Evolutionary conservation across 106 monocot species (phyloP), one percentile per base, ranked within the genome.

Genomic region (Phalaenopsis equestris): DNA sequence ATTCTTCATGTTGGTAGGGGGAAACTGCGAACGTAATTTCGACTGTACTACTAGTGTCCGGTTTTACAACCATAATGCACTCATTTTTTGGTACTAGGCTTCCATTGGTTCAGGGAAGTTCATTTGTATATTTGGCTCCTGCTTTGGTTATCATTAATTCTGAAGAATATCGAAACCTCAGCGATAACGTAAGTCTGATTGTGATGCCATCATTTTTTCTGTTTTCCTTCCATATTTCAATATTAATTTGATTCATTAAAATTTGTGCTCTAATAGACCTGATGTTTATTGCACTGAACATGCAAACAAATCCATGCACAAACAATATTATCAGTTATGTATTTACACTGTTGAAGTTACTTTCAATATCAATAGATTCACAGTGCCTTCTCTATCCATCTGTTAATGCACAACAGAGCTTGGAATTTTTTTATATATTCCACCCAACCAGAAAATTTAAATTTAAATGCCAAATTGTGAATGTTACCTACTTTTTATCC

Each of bases 91-190:
- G 99, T 67, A 90, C 87, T 70, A 85, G 99, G 68, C 93, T 99
- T 84, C 99, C 99, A 67, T 85, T 99, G 83, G 93, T 99, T 75
- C 99, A 99, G 79, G 99, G 99, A 81, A 95, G 95, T 77, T 95
- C 99, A 52, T 99, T 99, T 90, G 91, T 93, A 37, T 99, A 91
- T 84, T 78, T 99, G 74, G 95, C 99, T 79, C 93, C 99, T 77
- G 99, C 99, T 47, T 84, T 99, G 81, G 88, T 95, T 72, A 91
- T 99, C 24, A 89, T 87, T 68, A 99, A 93, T 83, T 99, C 95
- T 37, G 90, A 91, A 81, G 95, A 99, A 41, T 99, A 95, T 55
- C 88, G 99, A 64, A 99, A 99, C 85, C 95, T 99, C 52, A 93
- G 93, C 84, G 88, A 95, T 72, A 91, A 99, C 85, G 99, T 99